Percentiles rank a stretch among this genome's conserved stretches.
Evolutionary conservation across 306 rosid genomes (phyloP).

Genomic region (Psophocarpus tetragonolobus): DNA sequence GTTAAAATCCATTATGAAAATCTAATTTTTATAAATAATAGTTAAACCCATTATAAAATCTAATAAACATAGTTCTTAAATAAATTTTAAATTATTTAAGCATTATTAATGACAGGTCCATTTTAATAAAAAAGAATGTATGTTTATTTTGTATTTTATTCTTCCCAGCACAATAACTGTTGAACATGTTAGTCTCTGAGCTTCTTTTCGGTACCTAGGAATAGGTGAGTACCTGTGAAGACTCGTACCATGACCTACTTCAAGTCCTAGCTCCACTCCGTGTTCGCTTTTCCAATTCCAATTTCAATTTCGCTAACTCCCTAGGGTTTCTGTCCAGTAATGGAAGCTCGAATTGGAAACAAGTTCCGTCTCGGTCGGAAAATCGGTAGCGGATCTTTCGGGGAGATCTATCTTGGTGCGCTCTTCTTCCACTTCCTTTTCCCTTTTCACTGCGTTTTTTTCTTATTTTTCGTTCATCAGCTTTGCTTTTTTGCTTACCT

Average conservation of each 20-base stretch:
- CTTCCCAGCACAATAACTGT: too few relatives aligned
- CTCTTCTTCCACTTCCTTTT: not conserved
- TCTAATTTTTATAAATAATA: too few relatives aligned
- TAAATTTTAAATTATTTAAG: too few relatives aligned
- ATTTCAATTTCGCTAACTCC: slow-evolving; percentile 27
- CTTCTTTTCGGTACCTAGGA: too few relatives aligned
- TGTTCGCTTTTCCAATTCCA: slow-evolving; percentile 19
- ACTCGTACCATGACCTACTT: slow-evolving; percentile 34
- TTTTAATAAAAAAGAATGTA: too few relatives aligned
- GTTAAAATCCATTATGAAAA: too few relatives aligned
- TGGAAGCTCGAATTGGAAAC: slow-evolving; percentile 96
- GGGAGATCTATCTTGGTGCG: slow-evolving; percentile 93
- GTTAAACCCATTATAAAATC: too few relatives aligned
- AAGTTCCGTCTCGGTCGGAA: slow-evolving; percentile 96
- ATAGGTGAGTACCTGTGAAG: too few relatives aligned
- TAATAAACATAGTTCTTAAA: too few relatives aligned
- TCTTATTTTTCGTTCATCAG: not conserved
- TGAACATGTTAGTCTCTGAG: too few relatives aligned
- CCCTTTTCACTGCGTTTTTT: not conserved
- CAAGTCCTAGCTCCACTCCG: slow-evolving; percentile 38
- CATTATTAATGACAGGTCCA: too few relatives aligned
- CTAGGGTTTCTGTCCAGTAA: slow-evolving; percentile 51
- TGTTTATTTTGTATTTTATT: too few relatives aligned
- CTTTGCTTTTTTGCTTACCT: not conserved
- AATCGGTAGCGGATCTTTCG: slow-evolving; percentile 98